These are phyloP conservation scores for Parastagonospora nodorum DNA, from an alignment of 2,329 filamentous ascomycete species.

Conservation along the genomic window DNA sequence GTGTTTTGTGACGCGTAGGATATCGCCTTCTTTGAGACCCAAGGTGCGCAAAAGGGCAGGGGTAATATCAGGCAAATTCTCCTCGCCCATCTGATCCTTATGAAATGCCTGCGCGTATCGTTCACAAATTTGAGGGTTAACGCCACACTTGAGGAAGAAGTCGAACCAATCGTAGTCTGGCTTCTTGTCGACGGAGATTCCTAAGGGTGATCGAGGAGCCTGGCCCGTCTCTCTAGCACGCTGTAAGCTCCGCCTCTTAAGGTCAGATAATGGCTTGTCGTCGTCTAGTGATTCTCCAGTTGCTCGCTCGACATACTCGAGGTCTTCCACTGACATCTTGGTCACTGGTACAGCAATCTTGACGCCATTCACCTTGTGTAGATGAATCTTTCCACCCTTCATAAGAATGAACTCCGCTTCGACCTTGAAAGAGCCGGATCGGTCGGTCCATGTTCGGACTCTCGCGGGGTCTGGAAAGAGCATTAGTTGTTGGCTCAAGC, in stretches of 20 bases:
- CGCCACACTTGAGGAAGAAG: conserved; percentile 92
- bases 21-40: conserved; percentile 94
- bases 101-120: conserved; percentile 88
- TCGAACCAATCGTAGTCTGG: conserved; percentile 98
- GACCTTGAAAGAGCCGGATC: conserved; percentile 94
- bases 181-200: conserved; percentile 69
- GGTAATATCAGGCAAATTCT: conserved; percentile 86
- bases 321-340: conserved; percentile 94
- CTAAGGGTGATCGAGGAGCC: conserved; percentile 53
- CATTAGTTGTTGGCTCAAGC: conserved; percentile 9
- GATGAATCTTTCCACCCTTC: conserved; percentile 93
- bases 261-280: conserved; percentile 88
- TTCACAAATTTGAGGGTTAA: conserved; percentile 91
- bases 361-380: conserved; percentile 97
- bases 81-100: conserved; percentile 95
- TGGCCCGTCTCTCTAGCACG: conserved; percentile 54
- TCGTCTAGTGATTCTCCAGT: conserved; percentile 90
- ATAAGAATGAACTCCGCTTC: conserved; percentile 95
- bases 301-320: conserved; percentile 88
- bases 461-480: conserved; percentile 68
- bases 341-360: conserved; percentile 95
- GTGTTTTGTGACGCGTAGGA: conserved; percentile 90
- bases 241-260: conserved; percentile 61
- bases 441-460: conserved; percentile 91
- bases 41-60: conserved; percentile 80